These are phyloP conservation scores for Aegilops bicornis DNA, from an alignment of 176 grass and related monocot species.

Conservation along the genomic window DNA sequence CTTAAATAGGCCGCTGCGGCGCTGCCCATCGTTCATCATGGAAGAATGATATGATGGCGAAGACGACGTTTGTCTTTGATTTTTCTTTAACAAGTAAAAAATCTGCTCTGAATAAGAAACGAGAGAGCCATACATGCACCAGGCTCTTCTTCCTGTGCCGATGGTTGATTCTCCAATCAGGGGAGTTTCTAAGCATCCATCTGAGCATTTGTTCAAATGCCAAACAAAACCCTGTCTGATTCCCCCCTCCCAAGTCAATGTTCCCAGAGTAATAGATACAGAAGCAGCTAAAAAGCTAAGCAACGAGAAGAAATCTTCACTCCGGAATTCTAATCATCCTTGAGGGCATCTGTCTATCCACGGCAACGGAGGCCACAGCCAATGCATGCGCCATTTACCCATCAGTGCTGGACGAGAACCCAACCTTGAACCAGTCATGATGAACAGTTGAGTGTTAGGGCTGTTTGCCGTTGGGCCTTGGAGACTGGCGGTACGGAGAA, in stretches of 20 bases:
- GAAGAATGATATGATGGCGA: conserved; percentile 17
- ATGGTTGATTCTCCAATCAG: neutral
- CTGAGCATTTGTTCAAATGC: conserved; percentile 19
- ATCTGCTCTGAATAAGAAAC: neutral
- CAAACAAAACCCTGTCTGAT: conserved; percentile 31
- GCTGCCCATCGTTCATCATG: conserved; percentile 22
- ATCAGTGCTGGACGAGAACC: no score
- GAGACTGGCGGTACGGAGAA: conserved; percentile 78
- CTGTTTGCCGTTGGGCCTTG: conserved; percentile 63
- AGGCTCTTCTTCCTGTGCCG: neutral
- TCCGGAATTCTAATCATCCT: conserved; percentile 7
- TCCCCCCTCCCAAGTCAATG: conserved; percentile 23
- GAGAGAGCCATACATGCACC: neutral
- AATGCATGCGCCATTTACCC: no score
- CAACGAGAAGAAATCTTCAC: neutral
- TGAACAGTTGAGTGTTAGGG: conserved; percentile 7
- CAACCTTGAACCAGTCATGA: no score
- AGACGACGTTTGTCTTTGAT: neutral
- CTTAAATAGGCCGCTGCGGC: conserved; percentile 23
- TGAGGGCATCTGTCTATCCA: no score
- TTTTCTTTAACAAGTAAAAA: neutral
- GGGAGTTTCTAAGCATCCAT: neutral
- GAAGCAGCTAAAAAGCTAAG: conserved; percentile 23
- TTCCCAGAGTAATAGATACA: conserved; percentile 19
- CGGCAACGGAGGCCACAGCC: no score